phyloP scores from a whole-genome alignment of 164 flowering plant genomes.

The Berberis thunbergii region DNA sequence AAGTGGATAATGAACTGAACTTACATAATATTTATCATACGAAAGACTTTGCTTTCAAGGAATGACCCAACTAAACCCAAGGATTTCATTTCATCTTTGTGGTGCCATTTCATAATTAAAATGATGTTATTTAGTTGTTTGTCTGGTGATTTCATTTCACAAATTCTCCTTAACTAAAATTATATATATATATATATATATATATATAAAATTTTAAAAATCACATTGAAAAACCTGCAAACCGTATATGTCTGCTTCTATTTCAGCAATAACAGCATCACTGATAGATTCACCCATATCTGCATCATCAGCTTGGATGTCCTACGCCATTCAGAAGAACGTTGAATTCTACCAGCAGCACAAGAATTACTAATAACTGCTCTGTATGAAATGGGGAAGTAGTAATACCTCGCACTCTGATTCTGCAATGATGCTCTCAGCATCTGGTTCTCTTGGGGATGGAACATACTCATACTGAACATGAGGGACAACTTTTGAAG shows the following conservation, averaged over 20 bases:
- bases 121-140: no score
- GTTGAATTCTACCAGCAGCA: neutral
- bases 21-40: no score
- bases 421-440: slow-evolving; percentile 18
- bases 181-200: no score
- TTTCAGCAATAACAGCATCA: slow-evolving; percentile 58
- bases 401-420: slow-evolving; percentile 38
- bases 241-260: slow-evolving; percentile 72
- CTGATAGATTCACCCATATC: slow-evolving; percentile 28
- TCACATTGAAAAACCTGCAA: slow-evolving; percentile 47
- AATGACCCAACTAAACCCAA: no score
- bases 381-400: neutral
- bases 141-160: no score
- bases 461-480: slow-evolving; percentile 22
- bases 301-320: slow-evolving; percentile 13
- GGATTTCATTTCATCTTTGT: no score
- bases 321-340: slow-evolving; percentile 23
- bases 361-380: neutral
- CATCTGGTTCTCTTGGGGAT: slow-evolving; percentile 26
- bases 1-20: no score
- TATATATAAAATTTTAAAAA: no score
- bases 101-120: no score
- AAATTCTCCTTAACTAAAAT: no score
- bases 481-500: slow-evolving; percentile 22
- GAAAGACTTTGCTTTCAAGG: no score